Evolutionary conservation across 352 stramenopile species (phyloP).

Genomic region (Ophiocytium majus): DNA sequence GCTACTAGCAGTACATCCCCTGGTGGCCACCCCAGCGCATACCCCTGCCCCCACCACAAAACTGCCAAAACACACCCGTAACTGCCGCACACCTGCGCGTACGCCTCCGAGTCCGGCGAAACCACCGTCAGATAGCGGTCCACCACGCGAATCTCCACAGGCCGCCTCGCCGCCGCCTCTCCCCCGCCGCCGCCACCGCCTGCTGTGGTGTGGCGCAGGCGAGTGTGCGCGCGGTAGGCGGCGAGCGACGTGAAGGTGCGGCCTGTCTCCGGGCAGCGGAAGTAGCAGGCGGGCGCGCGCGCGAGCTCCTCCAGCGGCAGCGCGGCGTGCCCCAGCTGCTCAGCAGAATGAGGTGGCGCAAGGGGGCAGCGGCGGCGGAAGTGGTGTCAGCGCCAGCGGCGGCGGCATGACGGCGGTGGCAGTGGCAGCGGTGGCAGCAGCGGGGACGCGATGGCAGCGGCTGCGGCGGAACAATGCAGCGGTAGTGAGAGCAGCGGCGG

Average conservation of each 20-base stretch:
- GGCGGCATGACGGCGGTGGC: background rate
- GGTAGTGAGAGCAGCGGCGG: no score
- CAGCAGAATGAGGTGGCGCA: background rate
- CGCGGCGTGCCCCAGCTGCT: slow-evolving; percentile 30
- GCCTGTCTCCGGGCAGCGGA: slow-evolving; percentile 33
- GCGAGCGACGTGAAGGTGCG: slow-evolving; percentile 38
- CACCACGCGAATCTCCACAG: slow-evolving; percentile 33
- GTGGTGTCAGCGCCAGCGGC: background rate
- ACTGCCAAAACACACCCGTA: background rate
- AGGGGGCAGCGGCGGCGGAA: no score
- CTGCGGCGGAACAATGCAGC: no score
- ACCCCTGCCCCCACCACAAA: background rate
- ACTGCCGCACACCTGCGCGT: background rate
- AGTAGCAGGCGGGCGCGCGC: slow-evolving; percentile 18
- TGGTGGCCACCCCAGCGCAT: no score
- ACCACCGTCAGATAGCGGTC: slow-evolving; percentile 39
- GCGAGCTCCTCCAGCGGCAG: slow-evolving; percentile 33
- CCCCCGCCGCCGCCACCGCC: no score
- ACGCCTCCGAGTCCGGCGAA: background rate
- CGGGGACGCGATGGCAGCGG: no score
- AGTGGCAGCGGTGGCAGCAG: no score
- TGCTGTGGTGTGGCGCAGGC: slow-evolving; percentile 7
- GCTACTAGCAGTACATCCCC: no score
- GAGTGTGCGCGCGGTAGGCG: slow-evolving; percentile 29
- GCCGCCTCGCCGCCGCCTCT: background rate